Evolutionary conservation across 2,329 filamentous ascomycete species (phyloP).

Genomic region (Colletotrichum godetiae): DNA sequence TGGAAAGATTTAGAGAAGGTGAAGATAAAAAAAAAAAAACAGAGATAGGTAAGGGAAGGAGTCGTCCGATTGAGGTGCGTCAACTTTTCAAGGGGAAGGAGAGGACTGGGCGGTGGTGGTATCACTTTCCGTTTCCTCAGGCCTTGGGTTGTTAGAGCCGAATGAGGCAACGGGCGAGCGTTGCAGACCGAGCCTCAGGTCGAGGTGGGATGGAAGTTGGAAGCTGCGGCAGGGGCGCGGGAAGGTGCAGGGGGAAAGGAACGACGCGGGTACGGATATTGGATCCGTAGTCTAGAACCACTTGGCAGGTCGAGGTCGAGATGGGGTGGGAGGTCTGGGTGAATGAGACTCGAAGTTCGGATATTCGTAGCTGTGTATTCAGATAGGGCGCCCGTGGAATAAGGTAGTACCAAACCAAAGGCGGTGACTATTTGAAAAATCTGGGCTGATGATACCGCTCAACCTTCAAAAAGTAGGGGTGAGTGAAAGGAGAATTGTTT

Average conservation of each 20-base stretch:
- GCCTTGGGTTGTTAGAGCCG: neutral
- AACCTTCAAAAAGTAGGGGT: neutral
- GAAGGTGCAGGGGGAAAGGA: neutral
- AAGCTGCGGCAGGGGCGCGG: neutral
- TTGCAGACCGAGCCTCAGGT: neutral
- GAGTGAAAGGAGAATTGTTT: neutral
- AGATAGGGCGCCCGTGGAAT: neutral
- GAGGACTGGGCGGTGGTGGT: neutral
- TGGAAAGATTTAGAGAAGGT: too few relatives aligned
- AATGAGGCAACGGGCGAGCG: neutral
- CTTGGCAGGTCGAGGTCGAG: neutral
- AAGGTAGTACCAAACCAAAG: neutral
- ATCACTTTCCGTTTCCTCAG: neutral
- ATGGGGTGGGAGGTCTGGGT: neutral
- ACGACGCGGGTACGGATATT: neutral
- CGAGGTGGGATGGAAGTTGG: neutral
- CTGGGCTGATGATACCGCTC: too few relatives aligned
- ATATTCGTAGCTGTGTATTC: neutral
- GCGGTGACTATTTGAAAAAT: neutral
- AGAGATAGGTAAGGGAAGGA: too few relatives aligned
- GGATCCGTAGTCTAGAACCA: neutral
- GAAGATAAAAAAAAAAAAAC: neutral
- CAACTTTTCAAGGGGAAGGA: neutral
- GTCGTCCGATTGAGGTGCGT: neutral
- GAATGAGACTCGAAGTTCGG: too few relatives aligned